Percentiles rank a stretch among this genome's conserved stretches.
phyloP scores from a whole-genome alignment of 2,329 filamentous ascomycete species.

The Colletotrichum lini region DNA sequence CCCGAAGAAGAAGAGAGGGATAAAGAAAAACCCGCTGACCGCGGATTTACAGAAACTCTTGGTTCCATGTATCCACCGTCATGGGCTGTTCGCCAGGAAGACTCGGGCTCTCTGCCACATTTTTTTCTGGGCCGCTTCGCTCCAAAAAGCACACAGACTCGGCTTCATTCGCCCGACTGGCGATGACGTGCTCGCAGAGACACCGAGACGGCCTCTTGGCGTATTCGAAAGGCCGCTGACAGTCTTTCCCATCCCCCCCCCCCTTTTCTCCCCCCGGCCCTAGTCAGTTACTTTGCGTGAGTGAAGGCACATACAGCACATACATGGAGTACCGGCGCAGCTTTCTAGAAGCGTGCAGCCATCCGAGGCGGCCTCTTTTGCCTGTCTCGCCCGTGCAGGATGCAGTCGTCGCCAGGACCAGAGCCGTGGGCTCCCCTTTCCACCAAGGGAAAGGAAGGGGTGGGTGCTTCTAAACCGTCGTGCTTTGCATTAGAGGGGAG shows the following conservation, averaged over 20 bases:
- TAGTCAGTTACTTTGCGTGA: no score
- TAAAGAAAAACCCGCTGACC: not conserved
- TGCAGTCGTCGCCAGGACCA: conserved; percentile 19
- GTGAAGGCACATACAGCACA: no score
- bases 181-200: conserved; percentile 31
- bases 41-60: not conserved
- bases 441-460: conserved; percentile 1
- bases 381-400: not conserved
- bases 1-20: not conserved
- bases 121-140: conserved; percentile 2
- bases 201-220: conserved; percentile 23
- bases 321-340: not conserved
- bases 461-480: not conserved
- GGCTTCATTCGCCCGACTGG: conserved; percentile 8
- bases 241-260: not conserved
- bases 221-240: conserved; percentile 3
- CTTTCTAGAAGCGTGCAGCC: not conserved
- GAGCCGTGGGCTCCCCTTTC: conserved; percentile 15
- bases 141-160: not conserved
- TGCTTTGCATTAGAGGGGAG: not conserved
- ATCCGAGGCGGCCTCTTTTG: conserved; percentile 16
- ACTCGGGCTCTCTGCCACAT: not conserved
- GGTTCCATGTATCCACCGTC: not conserved
- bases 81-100: not conserved
- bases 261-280: no score